A percentile compares a stretch with the other conserved stretches of the same genome.
These are phyloP conservation scores for Alternaria triticina DNA, from an alignment of 2,329 filamentous ascomycete genomes.

Conservation along the genomic window DNA sequence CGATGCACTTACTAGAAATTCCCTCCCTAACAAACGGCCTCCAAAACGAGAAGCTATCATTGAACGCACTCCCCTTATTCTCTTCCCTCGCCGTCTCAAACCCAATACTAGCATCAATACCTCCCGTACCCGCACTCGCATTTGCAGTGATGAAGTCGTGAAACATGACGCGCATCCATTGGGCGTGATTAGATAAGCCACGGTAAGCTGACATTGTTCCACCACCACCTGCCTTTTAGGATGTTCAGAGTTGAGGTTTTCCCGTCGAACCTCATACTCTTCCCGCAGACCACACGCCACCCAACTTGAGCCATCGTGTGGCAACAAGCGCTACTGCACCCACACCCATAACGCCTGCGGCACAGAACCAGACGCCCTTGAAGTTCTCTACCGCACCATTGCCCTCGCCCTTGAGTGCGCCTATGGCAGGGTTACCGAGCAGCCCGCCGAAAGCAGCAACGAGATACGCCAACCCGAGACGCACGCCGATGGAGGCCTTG, in stretches of 20 bases:
- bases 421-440: conserved; percentile 60
- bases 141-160: conserved; percentile 40
- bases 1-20: conserved; percentile 1
- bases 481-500: conserved; percentile 50
- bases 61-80: conserved; percentile 38
- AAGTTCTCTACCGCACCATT: conserved; percentile 39
- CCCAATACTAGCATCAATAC: conserved; percentile 40
- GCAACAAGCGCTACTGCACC: conserved; percentile 19
- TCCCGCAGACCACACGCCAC: conserved; percentile 7
- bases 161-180: conserved; percentile 39
- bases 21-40: conserved; percentile 24
- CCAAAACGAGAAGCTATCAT: conserved; percentile 36
- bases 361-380: conserved; percentile 41
- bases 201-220: background rate
- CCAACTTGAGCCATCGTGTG: conserved; percentile 24
- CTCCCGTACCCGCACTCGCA: conserved; percentile 30
- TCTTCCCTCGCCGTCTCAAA: conserved; percentile 33
- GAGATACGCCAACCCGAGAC: conserved; percentile 60
- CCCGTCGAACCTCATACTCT: background rate
- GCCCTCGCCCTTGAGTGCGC: conserved; percentile 54
- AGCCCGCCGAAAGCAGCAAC: conserved; percentile 57
- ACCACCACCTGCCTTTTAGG: background rate
- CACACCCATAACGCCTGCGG: conserved; percentile 39
- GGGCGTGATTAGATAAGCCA: background rate
- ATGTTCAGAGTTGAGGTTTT: background rate